These are phyloP conservation scores for Verticillium isaacii DNA, from an alignment of 2,329 filamentous ascomycete genomes.

Conservation along the genomic window DNA sequence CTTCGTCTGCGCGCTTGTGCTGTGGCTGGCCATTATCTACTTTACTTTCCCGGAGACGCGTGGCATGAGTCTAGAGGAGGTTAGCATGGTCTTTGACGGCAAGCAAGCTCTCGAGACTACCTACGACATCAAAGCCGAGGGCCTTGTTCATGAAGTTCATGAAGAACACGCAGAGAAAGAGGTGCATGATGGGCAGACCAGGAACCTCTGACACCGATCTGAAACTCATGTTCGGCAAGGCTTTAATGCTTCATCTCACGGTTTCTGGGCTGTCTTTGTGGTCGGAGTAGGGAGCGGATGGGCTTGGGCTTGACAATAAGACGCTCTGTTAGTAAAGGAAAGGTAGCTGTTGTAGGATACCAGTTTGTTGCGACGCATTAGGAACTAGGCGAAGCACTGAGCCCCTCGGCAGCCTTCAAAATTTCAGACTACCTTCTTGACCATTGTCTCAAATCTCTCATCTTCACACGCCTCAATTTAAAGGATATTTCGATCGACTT, in stretches of 20 bases:
- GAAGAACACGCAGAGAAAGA: background rate
- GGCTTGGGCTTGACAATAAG: background rate
- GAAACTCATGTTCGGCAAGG: background rate
- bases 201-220: background rate
- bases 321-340: too few relatives aligned
- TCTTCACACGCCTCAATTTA: too few relatives aligned
- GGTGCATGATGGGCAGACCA: background rate
- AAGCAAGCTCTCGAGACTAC: background rate
- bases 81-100: background rate
- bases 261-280: too few relatives aligned
- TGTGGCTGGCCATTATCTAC: constrained; percentile 24
- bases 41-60: constrained; percentile 27
- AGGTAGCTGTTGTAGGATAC: too few relatives aligned
- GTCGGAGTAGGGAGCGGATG: too few relatives aligned
- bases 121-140: background rate
- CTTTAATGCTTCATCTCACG: background rate
- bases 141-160: background rate
- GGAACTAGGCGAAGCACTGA: too few relatives aligned
- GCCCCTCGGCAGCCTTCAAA: too few relatives aligned
- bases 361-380: too few relatives aligned
- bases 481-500: too few relatives aligned
- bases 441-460: too few relatives aligned
- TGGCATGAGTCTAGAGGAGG: constrained; percentile 7
- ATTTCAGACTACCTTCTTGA: too few relatives aligned
- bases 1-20: constrained; percentile 18